Percentiles rank a stretch among this genome's conserved stretches.
Evolutionary conservation across 768 basidiomycete genomes (phyloP).

Genomic region (Suillus occidentalis): DNA sequence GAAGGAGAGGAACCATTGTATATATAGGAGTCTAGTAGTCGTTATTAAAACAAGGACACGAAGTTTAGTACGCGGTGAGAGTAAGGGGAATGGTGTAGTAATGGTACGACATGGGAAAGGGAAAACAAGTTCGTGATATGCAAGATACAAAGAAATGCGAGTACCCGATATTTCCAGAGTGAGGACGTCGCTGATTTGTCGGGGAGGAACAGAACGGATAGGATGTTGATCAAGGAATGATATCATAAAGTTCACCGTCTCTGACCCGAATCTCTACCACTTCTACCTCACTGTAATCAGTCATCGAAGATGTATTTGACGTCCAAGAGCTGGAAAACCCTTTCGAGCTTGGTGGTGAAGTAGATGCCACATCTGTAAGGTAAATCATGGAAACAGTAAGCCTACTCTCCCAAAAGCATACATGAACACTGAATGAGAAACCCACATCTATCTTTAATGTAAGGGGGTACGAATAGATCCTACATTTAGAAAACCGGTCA

Average conservation of each 20-base stretch:
- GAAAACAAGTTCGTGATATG: slow-evolving; percentile 10
- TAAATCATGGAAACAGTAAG: slow-evolving; percentile 7
- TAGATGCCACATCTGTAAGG: slow-evolving; percentile 71
- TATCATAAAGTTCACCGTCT: slow-evolving; percentile 74
- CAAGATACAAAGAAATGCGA: slow-evolving; percentile 6
- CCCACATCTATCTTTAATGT: slow-evolving; percentile 89
- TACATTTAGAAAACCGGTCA: slow-evolving; percentile 26
- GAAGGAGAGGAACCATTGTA: slow-evolving; percentile 4
- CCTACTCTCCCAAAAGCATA: slow-evolving; percentile 16
- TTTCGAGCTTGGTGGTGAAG: slow-evolving; percentile 71
- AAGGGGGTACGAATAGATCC: slow-evolving; percentile 87
- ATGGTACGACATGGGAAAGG: slow-evolving; percentile 6
- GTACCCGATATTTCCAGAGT: neutral
- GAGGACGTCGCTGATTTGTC: neutral
- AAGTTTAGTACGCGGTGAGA: slow-evolving; percentile 5
- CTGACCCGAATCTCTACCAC: slow-evolving; percentile 85
- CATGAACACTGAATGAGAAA: slow-evolving; percentile 27
- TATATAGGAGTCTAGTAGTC: neutral
- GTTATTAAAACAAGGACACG: slow-evolving; percentile 5
- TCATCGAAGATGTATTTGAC: slow-evolving; percentile 63
- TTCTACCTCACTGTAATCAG: slow-evolving; percentile 75
- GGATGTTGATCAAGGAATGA: slow-evolving; percentile 53
- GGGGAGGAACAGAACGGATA: neutral
- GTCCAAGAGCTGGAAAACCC: slow-evolving; percentile 70
- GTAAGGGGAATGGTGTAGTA: slow-evolving; percentile 2